Conservation (phyloP, 2,329 filamentous ascomycete species). For the Rachicladosporium sp. region DNA sequence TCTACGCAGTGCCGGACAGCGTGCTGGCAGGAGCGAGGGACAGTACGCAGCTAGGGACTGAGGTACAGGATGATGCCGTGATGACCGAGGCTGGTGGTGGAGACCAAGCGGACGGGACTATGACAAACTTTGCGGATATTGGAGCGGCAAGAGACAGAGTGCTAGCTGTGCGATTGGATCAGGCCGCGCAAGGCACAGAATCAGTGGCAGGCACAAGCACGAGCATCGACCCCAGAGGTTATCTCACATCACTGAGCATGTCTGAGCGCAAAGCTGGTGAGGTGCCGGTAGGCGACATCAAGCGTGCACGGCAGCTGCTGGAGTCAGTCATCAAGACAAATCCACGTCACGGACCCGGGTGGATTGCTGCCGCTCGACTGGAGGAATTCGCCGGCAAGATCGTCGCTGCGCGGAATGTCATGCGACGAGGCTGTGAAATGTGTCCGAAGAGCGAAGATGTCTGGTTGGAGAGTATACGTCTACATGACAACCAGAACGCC, state of each 20-base stretch:
- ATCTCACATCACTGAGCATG: slow-evolving; percentile 81
- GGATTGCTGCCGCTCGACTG: slow-evolving; percentile 85
- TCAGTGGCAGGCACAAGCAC: slow-evolving; percentile 68
- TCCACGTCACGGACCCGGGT: slow-evolving; percentile 83
- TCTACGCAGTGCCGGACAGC: slow-evolving; percentile 94
- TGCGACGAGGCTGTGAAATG: slow-evolving; percentile 75
- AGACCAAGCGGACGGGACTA: slow-evolving; percentile 58
- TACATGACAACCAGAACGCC: slow-evolving; percentile 68
- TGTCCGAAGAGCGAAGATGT: slow-evolving; percentile 91
- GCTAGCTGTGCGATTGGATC: slow-evolving; percentile 82
- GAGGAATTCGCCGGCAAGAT: slow-evolving; percentile 90
- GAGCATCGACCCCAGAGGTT: slow-evolving; percentile 88
- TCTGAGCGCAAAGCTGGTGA: slow-evolving; percentile 68
- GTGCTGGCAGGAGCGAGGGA: slow-evolving; percentile 80
- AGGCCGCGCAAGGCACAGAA: slow-evolving; percentile 60
- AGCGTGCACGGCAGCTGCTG: slow-evolving; percentile 80
- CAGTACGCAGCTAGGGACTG: slow-evolving; percentile 70
- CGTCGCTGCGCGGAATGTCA: slow-evolving; percentile 76
- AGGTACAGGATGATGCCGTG: slow-evolving; percentile 64
- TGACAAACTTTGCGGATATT: slow-evolving; percentile 97
- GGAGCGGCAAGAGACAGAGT: slow-evolving; percentile 94
- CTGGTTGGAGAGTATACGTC: slow-evolving; percentile 89
- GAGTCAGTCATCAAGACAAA: slow-evolving; percentile 97
- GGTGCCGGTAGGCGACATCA: slow-evolving; percentile 84
- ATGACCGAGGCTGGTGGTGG: slow-evolving; percentile 25